Evolutionary conservation across 768 basidiomycete genomes (phyloP), one percentile per base, ranked within the genome.

Genomic region (Tulasnella calospora): DNA sequence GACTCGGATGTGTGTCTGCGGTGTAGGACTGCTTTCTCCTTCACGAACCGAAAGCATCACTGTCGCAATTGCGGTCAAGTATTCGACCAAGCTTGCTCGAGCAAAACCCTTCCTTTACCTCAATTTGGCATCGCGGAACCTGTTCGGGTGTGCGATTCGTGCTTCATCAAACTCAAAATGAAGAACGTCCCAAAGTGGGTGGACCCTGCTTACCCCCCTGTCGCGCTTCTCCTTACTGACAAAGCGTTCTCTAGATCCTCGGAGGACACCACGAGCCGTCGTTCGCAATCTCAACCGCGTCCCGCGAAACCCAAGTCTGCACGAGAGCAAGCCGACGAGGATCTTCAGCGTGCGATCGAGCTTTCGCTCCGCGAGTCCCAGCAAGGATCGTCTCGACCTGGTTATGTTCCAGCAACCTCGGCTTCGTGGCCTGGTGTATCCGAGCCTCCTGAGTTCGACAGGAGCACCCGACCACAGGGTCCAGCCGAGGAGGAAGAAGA

Each of bases 41-140:
- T 98, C 83, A 98, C 96, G 40, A 99, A 99, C 83, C 89, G 98
- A 73, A 98, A 98, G 83, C 98, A 99, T 82, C 98, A 99, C 82
- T 99, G 98, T 83, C 90, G 98, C 19, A 98, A 98, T 84, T 99
- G 98, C 85, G 98, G 98, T 10, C 92, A 92, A 83, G 95, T 99
- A 19, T 99, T 98, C 82, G 97, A 98, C 85, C 95, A 96, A 76
- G 88, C 90, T 57, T 99, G 98, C 84, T 96, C 95, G 0, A 91
- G 93, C 44, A 93, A 95, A 84, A 86, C 88, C 2, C 89, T 94
- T 84, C 86, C 94, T 0, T 87, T 99, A 33, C 97, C 98, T 5
- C 94, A 96, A 83, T 97, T 94, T 82, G 98, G 98, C 15, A 96
- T 99, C 81, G 87, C 90, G 0, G 92, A 98, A 82, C 92, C 93